phyloP scores from a whole-genome alignment of 768 basidiomycete species.

The Rossbeevera mucosa region DNA sequence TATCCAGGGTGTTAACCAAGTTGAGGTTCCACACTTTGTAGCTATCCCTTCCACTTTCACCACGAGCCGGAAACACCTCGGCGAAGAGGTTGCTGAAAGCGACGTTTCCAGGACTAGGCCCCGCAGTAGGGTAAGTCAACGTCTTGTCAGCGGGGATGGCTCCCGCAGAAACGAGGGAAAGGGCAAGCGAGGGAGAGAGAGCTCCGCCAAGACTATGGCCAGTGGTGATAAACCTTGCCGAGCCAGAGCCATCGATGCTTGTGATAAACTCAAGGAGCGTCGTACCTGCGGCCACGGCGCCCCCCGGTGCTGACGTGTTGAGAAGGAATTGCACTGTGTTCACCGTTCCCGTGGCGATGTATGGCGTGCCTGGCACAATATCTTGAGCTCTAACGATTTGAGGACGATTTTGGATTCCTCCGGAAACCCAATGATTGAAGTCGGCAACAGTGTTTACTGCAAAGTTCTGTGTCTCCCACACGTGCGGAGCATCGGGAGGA shows the following conservation, averaged over 20 bases:
- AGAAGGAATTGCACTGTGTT: neutral
- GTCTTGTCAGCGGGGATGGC: neutral
- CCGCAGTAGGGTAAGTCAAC: constrained; percentile 7
- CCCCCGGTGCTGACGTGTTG: neutral
- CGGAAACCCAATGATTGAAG: constrained; percentile 5
- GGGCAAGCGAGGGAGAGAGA: constrained; percentile 9
- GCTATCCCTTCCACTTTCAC: neutral
- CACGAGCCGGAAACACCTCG: neutral
- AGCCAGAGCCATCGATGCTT: neutral
- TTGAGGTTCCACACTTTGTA: constrained; percentile 15
- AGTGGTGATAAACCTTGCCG: constrained; percentile 5
- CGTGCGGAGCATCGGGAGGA: neutral
- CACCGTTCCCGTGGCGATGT: constrained; percentile 5
- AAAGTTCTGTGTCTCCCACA: constrained; percentile 4
- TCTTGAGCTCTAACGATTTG: neutral
- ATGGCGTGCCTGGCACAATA: neutral
- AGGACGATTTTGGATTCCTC: neutral
- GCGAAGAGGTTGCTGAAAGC: constrained; percentile 1
- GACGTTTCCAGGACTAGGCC: constrained; percentile 10
- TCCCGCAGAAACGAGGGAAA: neutral
- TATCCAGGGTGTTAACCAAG: constrained; percentile 8
- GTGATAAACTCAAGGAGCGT: constrained; percentile 5
- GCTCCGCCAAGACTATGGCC: constrained; percentile 13
- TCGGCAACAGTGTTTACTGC: constrained; percentile 1
- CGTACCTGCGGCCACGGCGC: neutral